phyloP scores from a whole-genome alignment of 1,284 basidiomycete species.

The Meripilus lineatus region DNA sequence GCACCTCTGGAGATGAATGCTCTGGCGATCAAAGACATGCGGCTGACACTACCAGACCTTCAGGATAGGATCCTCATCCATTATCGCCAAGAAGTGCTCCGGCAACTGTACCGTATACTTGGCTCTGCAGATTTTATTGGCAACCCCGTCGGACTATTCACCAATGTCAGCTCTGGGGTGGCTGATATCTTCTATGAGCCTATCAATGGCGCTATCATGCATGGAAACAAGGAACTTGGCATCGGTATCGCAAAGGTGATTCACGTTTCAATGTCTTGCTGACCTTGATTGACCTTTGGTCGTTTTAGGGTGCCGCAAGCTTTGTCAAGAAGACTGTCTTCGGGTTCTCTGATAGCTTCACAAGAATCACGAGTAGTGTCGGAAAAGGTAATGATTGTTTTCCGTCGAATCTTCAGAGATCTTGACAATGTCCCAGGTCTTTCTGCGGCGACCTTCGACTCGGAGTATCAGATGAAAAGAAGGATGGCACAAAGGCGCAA shows the following conservation, averaged over 20 bases:
- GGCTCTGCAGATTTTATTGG: conserved; percentile 96
- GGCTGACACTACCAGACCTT: conserved; percentile 81
- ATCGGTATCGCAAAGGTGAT: conserved; percentile 93
- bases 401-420: too few relatives aligned
- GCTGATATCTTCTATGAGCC: conserved; percentile 99
- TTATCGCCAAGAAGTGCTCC: conserved; percentile 91
- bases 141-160: conserved; percentile 95
- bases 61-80: conserved; percentile 87
- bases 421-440: too few relatives aligned
- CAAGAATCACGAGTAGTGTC: conserved; percentile 95
- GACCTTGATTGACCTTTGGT: neutral
- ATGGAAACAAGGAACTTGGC: conserved; percentile 93
- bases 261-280: conserved; percentile 1
- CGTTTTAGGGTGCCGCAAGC: conserved; percentile 83
- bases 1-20: conserved; percentile 96
- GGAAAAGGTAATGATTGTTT: conserved; percentile 77
- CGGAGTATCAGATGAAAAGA: conserved; percentile 90
- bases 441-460: conserved; percentile 94
- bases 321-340: conserved; percentile 99
- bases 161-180: conserved; percentile 98
- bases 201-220: conserved; percentile 96
- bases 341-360: conserved; percentile 92
- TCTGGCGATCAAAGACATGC: conserved; percentile 92
- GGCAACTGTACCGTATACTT: conserved; percentile 93
- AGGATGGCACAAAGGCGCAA: conserved; percentile 89